Conservation (phyloP, 2,329 filamentous ascomycete genomes). For the Madurella mycetomatis region DNA sequence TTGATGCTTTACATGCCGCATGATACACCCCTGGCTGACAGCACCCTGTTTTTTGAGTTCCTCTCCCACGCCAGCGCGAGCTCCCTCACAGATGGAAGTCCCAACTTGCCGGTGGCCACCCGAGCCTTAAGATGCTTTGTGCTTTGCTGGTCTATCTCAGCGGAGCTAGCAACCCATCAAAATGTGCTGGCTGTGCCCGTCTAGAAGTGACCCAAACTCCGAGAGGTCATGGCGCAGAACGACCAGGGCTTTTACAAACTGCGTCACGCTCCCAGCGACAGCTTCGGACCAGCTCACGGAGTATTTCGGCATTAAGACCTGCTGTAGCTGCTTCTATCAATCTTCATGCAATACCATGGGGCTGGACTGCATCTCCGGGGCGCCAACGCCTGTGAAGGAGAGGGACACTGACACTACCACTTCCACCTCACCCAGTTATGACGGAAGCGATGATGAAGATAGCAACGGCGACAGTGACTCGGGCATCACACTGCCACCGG, state of each 20-base stretch:
- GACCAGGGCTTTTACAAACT: constrained; percentile 1
- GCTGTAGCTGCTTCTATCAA: constrained; percentile 2
- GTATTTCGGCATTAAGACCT: background rate
- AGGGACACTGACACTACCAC: background rate
- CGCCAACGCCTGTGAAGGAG: background rate
- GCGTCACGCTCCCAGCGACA: constrained; percentile 1
- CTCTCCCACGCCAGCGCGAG: background rate
- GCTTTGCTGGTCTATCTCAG: constrained; percentile 12
- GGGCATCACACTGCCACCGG: too few species aligned
- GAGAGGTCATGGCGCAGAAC: background rate
- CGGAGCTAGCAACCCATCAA: background rate
- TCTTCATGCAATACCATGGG: background rate
- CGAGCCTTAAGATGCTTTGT: background rate
- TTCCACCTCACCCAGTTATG: background rate
- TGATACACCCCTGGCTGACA: background rate
- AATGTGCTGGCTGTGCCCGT: background rate
- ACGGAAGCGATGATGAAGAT: background rate
- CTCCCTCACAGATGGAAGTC: constrained; percentile 10
- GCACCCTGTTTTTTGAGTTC: background rate
- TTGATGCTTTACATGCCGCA: background rate
- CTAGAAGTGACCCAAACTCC: background rate
- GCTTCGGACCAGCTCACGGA: background rate
- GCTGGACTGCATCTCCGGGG: background rate
- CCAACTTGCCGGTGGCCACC: background rate
- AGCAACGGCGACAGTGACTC: background rate